A percentile compares a stretch with the other conserved stretches of the same genome.
These are phyloP conservation scores for Trichoderma koningii DNA, from an alignment of 2,329 filamentous ascomycete genomes.

Conservation along the genomic window DNA sequence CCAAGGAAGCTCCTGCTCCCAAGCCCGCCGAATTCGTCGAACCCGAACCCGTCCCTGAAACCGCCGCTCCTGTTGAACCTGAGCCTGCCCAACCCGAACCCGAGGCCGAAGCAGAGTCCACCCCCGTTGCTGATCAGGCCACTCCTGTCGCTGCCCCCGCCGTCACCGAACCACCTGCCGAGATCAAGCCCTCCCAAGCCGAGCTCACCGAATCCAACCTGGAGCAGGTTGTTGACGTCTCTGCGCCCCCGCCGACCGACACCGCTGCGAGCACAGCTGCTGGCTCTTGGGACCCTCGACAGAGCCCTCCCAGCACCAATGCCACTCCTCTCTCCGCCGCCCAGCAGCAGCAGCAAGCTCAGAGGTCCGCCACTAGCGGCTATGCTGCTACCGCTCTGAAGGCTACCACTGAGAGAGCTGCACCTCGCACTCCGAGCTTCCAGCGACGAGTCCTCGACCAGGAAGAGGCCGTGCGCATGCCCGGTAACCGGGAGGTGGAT, in stretches of 20 bases:
- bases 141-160: conserved; percentile 28
- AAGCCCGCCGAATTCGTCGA: conserved; percentile 44
- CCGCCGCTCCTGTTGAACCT: conserved; percentile 37
- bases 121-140: conserved; percentile 30
- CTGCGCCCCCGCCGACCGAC: conserved; percentile 72
- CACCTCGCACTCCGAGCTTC: conserved; percentile 73
- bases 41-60: conserved; percentile 35
- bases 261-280: conserved; percentile 88
- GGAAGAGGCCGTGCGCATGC: conserved; percentile 97
- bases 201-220: conserved; percentile 90
- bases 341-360: conserved; percentile 62
- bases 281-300: conserved; percentile 78
- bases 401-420: conserved; percentile 61
- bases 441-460: conserved; percentile 89
- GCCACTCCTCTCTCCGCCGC: conserved; percentile 67
- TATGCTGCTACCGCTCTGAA: conserved; percentile 82
- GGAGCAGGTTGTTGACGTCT: conserved; percentile 83
- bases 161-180: conserved; percentile 53
- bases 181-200: conserved; percentile 71
- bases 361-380: conserved; percentile 59
- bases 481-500: conserved; percentile 92
- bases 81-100: conserved; percentile 42
- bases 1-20: conserved; percentile 51
- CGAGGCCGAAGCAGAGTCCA: conserved; percentile 41
- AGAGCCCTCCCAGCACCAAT: conserved; percentile 58